Base-by-base conservation (phyloP, 352 stramenopile genomes). In the Globisporangium rhizosaccharum region DNA sequence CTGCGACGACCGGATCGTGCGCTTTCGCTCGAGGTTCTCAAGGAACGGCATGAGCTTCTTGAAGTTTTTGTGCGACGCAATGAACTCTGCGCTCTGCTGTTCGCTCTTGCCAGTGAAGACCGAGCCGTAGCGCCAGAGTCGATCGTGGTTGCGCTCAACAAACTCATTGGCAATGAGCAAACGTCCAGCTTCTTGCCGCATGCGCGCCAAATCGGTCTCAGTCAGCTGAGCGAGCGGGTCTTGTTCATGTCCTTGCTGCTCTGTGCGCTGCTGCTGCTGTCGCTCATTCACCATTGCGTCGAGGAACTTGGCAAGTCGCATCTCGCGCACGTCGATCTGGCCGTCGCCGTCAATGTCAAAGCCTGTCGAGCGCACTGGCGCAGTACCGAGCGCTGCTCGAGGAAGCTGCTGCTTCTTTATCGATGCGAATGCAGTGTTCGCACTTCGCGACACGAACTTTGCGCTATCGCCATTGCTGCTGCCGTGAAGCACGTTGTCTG, bases 331-430 rank as follows among this genome's bases (percentile, higher is more conserved):
- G 46, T 89, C 79, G 54, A 89, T 69, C 36, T 82, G 63, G 0
- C 79, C 79, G 44, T 89, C 79, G 30, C 79, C 76, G 47, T 89
- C 76, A 56, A 87, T 89, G 55, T 89, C 79, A 39, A 83, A 87
- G 30, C 70, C 76, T 12, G 33, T 39, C 4, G 53, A 23, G 33
- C 51, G 51, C 59, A 45, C 25, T n/a, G 48, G 54, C 50, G 49
- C 46, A 37, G 44, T 56, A 11, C 36, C 48, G 3, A 30, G 20
- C 36, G 14, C 7, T 36, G 39, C n/a, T 39, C 7, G 33, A 39
- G 33, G 33, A 11, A 39, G 33, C 7, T 39, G 33, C 33, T 39
- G 42, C 26, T 52, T 49, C 45, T 17, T 39, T 4, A 42, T 6
- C 9, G 7, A 9, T 39, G 33, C 1, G 7, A 7, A 39, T 12